phyloP scores from a whole-genome alignment of 306 rosid genomes.

The Coriaria nepalensis region DNA sequence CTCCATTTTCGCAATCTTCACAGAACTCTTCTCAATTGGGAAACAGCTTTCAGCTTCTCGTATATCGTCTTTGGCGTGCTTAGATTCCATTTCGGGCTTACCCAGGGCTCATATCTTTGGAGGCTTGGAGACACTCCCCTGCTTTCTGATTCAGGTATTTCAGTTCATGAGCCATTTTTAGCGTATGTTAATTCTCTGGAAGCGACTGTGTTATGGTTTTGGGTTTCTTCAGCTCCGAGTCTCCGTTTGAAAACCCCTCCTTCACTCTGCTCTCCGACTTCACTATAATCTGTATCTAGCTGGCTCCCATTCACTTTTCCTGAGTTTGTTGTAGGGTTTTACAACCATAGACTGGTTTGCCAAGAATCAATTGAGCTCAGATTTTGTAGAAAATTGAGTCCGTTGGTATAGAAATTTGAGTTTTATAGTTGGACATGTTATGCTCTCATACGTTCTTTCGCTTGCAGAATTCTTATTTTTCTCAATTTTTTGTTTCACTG shows the following conservation, averaged over 20 bases:
- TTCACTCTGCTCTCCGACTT: constrained; percentile 3
- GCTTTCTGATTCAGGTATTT: constrained; percentile 30
- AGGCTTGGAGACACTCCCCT: constrained; percentile 11
- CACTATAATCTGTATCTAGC: constrained; percentile 10
- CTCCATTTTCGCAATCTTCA: constrained; percentile 20
- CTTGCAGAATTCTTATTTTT: constrained; percentile 11
- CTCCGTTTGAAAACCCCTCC: not conserved
- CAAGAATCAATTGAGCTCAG: too few species aligned
- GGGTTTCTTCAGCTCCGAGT: constrained; percentile 13
- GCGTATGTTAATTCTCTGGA: constrained; percentile 2
- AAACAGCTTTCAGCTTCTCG: constrained; percentile 18
- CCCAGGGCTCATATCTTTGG: constrained; percentile 12
- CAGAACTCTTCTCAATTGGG: constrained; percentile 22
- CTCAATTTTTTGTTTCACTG: not conserved
- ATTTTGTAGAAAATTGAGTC: too few species aligned
- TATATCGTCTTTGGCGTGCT: constrained; percentile 8
- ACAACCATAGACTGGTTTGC: too few species aligned
- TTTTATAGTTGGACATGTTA: too few species aligned
- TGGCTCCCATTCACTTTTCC: constrained; percentile 9
- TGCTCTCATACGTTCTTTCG: too few species aligned
- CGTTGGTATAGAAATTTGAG: too few species aligned
- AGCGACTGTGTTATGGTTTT: constrained; percentile 9
- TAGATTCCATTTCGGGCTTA: constrained; percentile 16
- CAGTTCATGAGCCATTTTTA: constrained; percentile 3
- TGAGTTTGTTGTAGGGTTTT: constrained; percentile 5